Conservation (phyloP, 768 basidiomycete genomes). For the Phylloporus scabripes region DNA sequence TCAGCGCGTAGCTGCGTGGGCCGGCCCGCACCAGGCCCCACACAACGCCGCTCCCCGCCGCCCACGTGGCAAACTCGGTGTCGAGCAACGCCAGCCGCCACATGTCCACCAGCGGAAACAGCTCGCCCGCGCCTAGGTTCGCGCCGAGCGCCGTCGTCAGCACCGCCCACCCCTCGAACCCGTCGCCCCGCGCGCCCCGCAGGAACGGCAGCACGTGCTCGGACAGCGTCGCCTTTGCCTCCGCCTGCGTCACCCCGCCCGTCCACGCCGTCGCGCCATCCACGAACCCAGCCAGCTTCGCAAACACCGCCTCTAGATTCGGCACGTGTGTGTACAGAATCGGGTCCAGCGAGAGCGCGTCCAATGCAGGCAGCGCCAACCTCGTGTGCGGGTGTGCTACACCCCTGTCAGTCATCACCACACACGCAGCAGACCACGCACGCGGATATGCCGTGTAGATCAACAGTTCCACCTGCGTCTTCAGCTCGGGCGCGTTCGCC, state of each 20-base stretch:
- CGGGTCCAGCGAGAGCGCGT: slow-evolving; percentile 61
- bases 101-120: slow-evolving; percentile 81
- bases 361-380: slow-evolving; percentile 53
- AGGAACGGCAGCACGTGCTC: slow-evolving; percentile 57
- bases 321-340: slow-evolving; percentile 75
- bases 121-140: slow-evolving; percentile 45
- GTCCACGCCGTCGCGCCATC: slow-evolving; percentile 39
- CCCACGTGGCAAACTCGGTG: slow-evolving; percentile 49
- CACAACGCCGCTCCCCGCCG: slow-evolving; percentile 32
- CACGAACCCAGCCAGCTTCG: slow-evolving; percentile 61
- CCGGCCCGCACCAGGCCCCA: slow-evolving; percentile 42
- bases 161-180: slow-evolving; percentile 39
- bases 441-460: slow-evolving; percentile 77
- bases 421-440: slow-evolving; percentile 33
- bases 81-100: slow-evolving; percentile 78
- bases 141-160: slow-evolving; percentile 39
- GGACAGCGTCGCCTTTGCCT: slow-evolving; percentile 48
- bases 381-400: slow-evolving; percentile 73
- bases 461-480: slow-evolving; percentile 68
- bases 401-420: not conserved
- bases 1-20: slow-evolving; percentile 57
- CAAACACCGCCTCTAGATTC: slow-evolving; percentile 53
- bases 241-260: slow-evolving; percentile 25
- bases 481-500: slow-evolving; percentile 61
- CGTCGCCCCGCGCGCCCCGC: slow-evolving; percentile 26